Evolutionary conservation across 2,329 filamentous ascomycete genomes (phyloP).

Genomic region (Diaporthe sp.): DNA sequence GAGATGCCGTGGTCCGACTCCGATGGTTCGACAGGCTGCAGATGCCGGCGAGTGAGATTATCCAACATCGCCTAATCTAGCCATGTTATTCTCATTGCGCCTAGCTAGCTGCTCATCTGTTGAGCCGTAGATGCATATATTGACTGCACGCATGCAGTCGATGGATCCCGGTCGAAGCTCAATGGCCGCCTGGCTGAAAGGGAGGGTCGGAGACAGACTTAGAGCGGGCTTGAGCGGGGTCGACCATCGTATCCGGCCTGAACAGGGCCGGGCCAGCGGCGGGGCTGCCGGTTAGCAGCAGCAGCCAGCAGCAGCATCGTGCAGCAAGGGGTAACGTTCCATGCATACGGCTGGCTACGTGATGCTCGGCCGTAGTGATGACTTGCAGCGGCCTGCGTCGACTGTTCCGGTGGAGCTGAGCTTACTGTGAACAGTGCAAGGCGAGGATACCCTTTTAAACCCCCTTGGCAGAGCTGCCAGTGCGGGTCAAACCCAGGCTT

Average conservation of each 20-base stretch:
- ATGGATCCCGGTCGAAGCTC: background rate
- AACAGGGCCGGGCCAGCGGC: background rate
- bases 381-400: background rate
- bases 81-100: background rate
- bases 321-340: constrained; percentile 29
- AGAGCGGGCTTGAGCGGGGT: constrained; percentile 21
- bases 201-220: background rate
- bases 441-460: background rate
- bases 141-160: background rate
- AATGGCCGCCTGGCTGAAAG: background rate
- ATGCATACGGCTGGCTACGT: constrained; percentile 3
- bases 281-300: background rate
- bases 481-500: background rate
- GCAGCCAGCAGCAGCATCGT: background rate
- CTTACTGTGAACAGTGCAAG: background rate
- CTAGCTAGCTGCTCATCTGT: background rate
- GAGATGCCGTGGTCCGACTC: background rate
- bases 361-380: background rate
- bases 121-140: constrained; percentile 10
- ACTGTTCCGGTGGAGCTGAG: background rate
- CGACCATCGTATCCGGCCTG: constrained; percentile 3
- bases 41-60: background rate
- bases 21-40: background rate
- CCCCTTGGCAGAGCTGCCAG: background rate
- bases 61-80: background rate